These are phyloP conservation scores for Cladosporium sp. DNA, from an alignment of 2,329 filamentous ascomycete species.

Conservation along the genomic window DNA sequence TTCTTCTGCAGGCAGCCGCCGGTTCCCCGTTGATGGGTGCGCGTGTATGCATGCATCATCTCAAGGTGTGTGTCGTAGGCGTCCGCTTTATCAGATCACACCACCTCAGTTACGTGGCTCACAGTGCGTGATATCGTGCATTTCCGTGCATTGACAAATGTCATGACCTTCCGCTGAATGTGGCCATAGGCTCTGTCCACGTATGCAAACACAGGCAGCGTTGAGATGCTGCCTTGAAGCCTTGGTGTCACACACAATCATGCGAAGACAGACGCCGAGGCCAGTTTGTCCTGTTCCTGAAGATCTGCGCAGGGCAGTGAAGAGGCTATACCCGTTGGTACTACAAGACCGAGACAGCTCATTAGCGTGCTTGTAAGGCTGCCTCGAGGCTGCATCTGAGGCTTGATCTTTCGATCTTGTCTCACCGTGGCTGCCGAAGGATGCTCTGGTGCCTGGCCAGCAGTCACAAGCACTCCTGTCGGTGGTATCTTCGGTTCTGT, in stretches of 20 bases:
- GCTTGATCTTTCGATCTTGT: constrained; percentile 5
- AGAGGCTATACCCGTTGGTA: constrained; percentile 11
- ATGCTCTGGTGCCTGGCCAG: constrained; percentile 4
- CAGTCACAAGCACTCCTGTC: not conserved
- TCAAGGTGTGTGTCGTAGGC: not conserved
- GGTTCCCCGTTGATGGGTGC: not conserved
- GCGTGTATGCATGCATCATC: not conserved
- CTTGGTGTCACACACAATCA: not conserved
- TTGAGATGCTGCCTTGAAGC: not conserved
- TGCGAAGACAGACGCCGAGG: not conserved
- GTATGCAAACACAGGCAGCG: not conserved
- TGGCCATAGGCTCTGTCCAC: not conserved
- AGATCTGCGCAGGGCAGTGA: constrained; percentile 12
- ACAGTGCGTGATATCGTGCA: not conserved
- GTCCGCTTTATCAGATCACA: not conserved
- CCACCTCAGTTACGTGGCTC: not conserved
- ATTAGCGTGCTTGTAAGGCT: not conserved
- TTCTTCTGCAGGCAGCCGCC: not conserved
- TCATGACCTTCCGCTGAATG: not conserved
- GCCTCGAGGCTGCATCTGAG: not conserved
- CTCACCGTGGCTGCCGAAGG: not conserved
- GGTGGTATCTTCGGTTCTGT: not conserved
- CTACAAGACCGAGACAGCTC: not conserved
- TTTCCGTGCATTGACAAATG: not conserved
- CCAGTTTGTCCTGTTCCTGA: not conserved